phyloP scores from a whole-genome alignment of 2,329 filamentous ascomycete genomes.

The Pleomassaria siparia region DNA sequence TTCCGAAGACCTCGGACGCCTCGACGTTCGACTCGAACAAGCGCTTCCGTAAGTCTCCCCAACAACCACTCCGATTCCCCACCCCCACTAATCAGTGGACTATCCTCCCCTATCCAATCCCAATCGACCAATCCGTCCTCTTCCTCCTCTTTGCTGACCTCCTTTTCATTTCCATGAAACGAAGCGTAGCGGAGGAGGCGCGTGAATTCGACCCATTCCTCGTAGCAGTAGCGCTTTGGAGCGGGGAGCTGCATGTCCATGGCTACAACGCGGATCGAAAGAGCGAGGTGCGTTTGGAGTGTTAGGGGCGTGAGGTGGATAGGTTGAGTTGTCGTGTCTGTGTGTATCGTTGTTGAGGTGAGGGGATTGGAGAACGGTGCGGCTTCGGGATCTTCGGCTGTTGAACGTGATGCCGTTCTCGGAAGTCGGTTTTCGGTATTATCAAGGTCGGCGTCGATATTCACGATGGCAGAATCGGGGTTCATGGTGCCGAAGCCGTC shows the following conservation, averaged over 20 bases:
- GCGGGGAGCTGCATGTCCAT: slow-evolving; percentile 61
- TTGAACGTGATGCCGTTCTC: neutral
- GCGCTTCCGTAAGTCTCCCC: slow-evolving; percentile 65
- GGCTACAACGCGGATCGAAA: slow-evolving; percentile 68
- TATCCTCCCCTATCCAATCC: slow-evolving; percentile 73
- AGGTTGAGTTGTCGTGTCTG: neutral
- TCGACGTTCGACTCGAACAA: slow-evolving; percentile 46
- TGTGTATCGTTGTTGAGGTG: neutral
- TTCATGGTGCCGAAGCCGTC: slow-evolving; percentile 50
- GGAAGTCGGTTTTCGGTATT: neutral
- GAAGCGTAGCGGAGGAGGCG: slow-evolving; percentile 65
- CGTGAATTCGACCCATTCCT: slow-evolving; percentile 86
- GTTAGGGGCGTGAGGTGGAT: neutral
- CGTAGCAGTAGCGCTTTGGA: slow-evolving; percentile 70
- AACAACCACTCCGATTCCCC: slow-evolving; percentile 69
- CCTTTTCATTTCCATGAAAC: neutral
- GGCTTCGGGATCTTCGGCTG: neutral
- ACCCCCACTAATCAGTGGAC: slow-evolving; percentile 64
- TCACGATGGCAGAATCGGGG: slow-evolving; percentile 28
- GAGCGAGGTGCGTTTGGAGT: slow-evolving; percentile 63
- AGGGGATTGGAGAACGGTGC: neutral
- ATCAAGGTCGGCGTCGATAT: slow-evolving; percentile 20
- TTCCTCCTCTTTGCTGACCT: slow-evolving; percentile 47
- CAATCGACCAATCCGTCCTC: slow-evolving; percentile 64
- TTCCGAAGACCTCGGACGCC: too few species aligned